A percentile compares a stretch with the other conserved stretches of the same genome.
phyloP scores from a whole-genome alignment of 805 yeast species.

The Candida sithepensis region DNA sequence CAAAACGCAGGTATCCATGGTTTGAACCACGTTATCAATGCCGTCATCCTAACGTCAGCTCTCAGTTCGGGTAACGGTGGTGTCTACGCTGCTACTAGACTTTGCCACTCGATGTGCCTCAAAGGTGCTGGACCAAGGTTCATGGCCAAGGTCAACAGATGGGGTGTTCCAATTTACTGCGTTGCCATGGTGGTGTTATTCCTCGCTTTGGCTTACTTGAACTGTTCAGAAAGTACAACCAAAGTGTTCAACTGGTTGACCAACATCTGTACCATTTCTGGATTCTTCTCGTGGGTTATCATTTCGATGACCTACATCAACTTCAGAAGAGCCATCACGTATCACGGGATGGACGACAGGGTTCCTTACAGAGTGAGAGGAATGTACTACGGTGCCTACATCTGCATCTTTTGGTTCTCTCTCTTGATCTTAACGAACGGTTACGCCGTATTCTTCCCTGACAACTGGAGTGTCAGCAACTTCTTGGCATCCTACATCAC shows the following conservation, averaged over 20 bases:
- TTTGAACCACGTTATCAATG: constrained; percentile 36
- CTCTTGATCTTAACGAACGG: constrained; percentile 59
- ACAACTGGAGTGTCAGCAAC: constrained; percentile 44
- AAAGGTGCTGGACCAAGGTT: constrained; percentile 1
- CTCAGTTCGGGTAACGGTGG: constrained; percentile 13
- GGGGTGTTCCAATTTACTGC: constrained; percentile 55
- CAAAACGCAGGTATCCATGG: constrained; percentile 32
- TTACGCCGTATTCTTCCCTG: constrained; percentile 57
- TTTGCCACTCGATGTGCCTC: neutral
- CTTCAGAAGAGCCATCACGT: constrained; percentile 60
- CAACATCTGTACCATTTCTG: constrained; percentile 62
- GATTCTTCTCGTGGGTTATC: constrained; percentile 61
- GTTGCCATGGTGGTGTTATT: constrained; percentile 39
- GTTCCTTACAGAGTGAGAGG: constrained; percentile 53
- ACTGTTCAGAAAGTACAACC: constrained; percentile 49
- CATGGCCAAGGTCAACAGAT: constrained; percentile 29
- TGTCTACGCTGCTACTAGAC: neutral
- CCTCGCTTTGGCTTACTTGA: constrained; percentile 49
- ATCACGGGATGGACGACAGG: constrained; percentile 50
- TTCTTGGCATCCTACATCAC: constrained; percentile 65
- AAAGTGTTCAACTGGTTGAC: constrained; percentile 62
- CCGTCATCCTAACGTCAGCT: constrained; percentile 37
- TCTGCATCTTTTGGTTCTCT: constrained; percentile 41
- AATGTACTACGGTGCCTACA: constrained; percentile 58
- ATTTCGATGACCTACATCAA: constrained; percentile 51